A percentile compares a stretch with the other conserved stretches of the same genome.
Evolutionary conservation across 805 yeast genomes (phyloP).

Genomic region (Teunomyces lycoperdinae): DNA sequence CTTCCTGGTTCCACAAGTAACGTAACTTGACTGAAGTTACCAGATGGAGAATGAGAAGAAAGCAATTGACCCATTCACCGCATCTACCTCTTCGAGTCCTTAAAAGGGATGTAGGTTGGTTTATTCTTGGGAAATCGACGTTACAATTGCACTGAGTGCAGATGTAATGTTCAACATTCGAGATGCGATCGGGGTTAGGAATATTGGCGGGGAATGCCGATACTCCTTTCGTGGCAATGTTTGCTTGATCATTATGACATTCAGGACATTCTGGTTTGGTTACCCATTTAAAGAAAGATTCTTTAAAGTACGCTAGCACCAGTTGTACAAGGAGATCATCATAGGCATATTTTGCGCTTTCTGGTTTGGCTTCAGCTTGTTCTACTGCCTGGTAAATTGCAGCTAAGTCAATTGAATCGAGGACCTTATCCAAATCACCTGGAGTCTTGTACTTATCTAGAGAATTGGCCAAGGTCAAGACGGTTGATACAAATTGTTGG

Average conservation of each 20-base stretch:
- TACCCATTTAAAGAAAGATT: slow-evolving; percentile 81
- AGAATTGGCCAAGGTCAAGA: not conserved
- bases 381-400: slow-evolving; percentile 62
- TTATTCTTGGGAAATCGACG: slow-evolving; percentile 74
- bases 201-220: slow-evolving; percentile 32
- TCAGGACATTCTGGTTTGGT: slow-evolving; percentile 59
- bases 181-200: slow-evolving; percentile 43
- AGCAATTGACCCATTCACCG: slow-evolving; percentile 94
- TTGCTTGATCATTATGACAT: slow-evolving; percentile 44
- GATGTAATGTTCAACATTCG: slow-evolving; percentile 58
- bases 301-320: slow-evolving; percentile 51
- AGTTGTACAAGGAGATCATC: slow-evolving; percentile 37
- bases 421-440: slow-evolving; percentile 44
- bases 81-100: slow-evolving; percentile 74
- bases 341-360: slow-evolving; percentile 17
- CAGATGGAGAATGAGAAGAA: slow-evolving; percentile 65
- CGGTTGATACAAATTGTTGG: slow-evolving; percentile 6
- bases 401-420: slow-evolving; percentile 62
- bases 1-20: slow-evolving; percentile 85
- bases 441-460: slow-evolving; percentile 11
- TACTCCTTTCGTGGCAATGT: slow-evolving; percentile 37
- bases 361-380: slow-evolving; percentile 20
- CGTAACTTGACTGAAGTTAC: slow-evolving; percentile 52
- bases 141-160: slow-evolving; percentile 50
- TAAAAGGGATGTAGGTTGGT: slow-evolving; percentile 61